Conservation (phyloP, 345 rosid species). For the Isatis tinctoria region DNA sequence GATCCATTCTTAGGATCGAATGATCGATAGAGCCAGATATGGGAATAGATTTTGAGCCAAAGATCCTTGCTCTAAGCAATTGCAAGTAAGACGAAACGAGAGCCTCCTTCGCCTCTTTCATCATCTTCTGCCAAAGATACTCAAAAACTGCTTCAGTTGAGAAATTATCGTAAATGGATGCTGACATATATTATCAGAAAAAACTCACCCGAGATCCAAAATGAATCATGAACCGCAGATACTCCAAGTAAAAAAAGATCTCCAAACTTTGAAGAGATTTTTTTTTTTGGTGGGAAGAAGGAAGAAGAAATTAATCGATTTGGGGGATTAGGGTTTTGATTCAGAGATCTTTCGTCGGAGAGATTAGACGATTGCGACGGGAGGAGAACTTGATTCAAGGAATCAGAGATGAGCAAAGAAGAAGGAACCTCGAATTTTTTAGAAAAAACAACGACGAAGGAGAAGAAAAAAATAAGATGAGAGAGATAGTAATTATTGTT, state of each 20-base stretch:
- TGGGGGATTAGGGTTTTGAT: background rate
- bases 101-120: slow-evolving; percentile 37
- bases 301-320: background rate
- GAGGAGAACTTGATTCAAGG: too few species aligned
- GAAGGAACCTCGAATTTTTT: too few species aligned
- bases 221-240: background rate
- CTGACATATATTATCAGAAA: background rate
- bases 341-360: too few species aligned
- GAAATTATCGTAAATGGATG: background rate
- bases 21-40: slow-evolving; percentile 29
- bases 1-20: slow-evolving; percentile 16
- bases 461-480: too few species aligned
- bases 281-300: too few species aligned
- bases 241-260: background rate
- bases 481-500: too few species aligned
- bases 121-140: slow-evolving; percentile 8
- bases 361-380: too few species aligned
- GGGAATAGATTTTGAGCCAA: slow-evolving; percentile 21
- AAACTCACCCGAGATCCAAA: background rate
- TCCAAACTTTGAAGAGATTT: background rate
- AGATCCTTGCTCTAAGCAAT: slow-evolving; percentile 38
- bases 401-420: too few species aligned
- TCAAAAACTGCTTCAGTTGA: background rate
- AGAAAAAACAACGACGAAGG: too few species aligned
- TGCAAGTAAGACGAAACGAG: slow-evolving; percentile 51